Base-by-base conservation (phyloP, 495 filamentous ascomycete genomes). In the Aspergillus carlsbadensis region DNA sequence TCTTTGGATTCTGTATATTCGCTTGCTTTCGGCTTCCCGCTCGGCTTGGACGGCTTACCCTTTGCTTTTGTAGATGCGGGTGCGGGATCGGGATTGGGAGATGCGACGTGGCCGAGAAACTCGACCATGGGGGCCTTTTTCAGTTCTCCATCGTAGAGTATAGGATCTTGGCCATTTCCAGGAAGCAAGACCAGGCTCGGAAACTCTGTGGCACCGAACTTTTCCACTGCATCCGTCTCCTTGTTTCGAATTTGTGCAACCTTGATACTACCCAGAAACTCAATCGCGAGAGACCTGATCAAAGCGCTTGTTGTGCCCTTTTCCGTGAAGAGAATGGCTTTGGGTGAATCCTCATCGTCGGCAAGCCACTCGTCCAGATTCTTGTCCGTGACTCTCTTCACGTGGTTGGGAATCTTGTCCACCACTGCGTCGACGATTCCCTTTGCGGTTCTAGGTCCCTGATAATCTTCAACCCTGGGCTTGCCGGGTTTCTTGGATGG, bases 281-380 rank as follows among this genome's bases (percentile, higher is more conserved):
- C 95, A 56, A 96, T 89, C 1, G 95, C 93, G 21, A 98, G 66
- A 29, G 90, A 85, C 70, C 88, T 90, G 52, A 96, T 79, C 13
- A 96, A 74, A 10, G 92, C 79, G 67, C 89, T 89, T 0, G 88
- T 92, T 13, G 87, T 87, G 1, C 92, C 93, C 72, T 98, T 98
- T 56, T 96, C 90, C 2, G 89, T 96, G 73, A 99, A 98, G 11
- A 98, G 77, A 39, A 99, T 85, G 5, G 90, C 92, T 76, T 96
- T 98, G 34, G 90, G 81, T 5, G 81, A 80, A 36, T 89, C 84
- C 54, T 90, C 88, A 40, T 85, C 83, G 60, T 85, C 80, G 18
- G 78, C 74, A 37, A 97, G 71, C 83, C 90, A 97, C 17, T 78
- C 78, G 54, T 92, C 85, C 43, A 96, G 66, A 34, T 87, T 88